Conservation (phyloP, 768 basidiomycete species). For the Boletus vermiculosoides region DNA sequence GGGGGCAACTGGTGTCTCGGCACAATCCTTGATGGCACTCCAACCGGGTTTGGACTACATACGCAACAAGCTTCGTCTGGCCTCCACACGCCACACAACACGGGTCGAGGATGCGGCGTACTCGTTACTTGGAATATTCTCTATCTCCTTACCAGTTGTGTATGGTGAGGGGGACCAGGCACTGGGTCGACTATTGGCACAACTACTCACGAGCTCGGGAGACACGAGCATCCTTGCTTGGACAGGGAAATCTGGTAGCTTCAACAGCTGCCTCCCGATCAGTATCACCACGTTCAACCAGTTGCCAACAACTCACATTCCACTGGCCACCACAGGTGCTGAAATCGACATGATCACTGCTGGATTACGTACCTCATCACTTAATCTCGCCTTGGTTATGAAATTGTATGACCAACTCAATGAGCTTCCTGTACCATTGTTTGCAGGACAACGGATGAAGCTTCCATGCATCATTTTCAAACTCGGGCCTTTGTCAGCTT, state of each 20-base stretch:
- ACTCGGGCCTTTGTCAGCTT: not conserved
- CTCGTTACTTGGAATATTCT: slow-evolving; percentile 2
- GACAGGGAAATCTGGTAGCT: slow-evolving; percentile 1
- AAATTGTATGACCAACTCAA: slow-evolving; percentile 1
- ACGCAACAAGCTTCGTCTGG: not conserved
- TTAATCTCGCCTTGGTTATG: too few species aligned
- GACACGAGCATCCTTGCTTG: slow-evolving; percentile 8
- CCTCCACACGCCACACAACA: not conserved
- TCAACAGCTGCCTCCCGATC: slow-evolving; percentile 6
- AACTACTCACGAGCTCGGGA: not conserved
- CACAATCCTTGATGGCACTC: not conserved
- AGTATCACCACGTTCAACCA: not conserved
- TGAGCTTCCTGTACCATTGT: not conserved
- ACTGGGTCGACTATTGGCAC: slow-evolving; percentile 3
- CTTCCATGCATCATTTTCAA: slow-evolving; percentile 11
- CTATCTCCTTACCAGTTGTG: not conserved
- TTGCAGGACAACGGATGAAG: slow-evolving; percentile 1
- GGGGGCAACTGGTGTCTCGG: not conserved
- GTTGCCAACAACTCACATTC: not conserved
- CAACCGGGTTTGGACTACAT: not conserved
- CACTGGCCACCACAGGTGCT: not conserved
- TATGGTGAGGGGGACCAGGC: slow-evolving; percentile 7
- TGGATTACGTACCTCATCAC: not conserved
- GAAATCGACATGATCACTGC: not conserved
- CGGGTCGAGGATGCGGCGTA: not conserved